Percentiles rank a stretch among this genome's conserved stretches.
phyloP scores from a whole-genome alignment of 495 filamentous ascomycete genomes.

The Trichoderma reesei region DNA sequence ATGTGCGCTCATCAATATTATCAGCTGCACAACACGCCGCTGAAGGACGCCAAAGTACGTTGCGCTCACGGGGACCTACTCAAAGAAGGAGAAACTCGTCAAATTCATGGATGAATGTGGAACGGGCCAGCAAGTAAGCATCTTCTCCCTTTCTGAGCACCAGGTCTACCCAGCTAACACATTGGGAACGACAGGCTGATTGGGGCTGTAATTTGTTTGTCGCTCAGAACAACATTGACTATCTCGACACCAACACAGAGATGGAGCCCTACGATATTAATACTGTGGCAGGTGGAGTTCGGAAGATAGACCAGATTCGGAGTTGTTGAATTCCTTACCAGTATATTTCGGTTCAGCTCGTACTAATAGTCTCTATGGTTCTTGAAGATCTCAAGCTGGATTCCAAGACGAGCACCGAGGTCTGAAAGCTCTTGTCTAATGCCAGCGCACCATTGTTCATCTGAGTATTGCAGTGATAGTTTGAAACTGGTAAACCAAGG shows the following conservation, averaged over 20 bases:
- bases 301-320: neutral
- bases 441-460: neutral
- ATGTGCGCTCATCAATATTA: conserved; percentile 1
- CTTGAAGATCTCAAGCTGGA: neutral
- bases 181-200: neutral
- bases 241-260: neutral
- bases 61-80: neutral
- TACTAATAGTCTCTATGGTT: neutral
- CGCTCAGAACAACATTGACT: neutral
- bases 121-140: neutral
- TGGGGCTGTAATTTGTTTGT: conserved; percentile 1
- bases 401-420: neutral
- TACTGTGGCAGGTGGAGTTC: neutral
- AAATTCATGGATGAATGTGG: neutral
- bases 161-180: neutral
- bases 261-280: neutral
- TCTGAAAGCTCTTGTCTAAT: neutral
- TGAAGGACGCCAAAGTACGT: neutral
- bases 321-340: neutral
- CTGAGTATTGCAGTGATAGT: neutral
- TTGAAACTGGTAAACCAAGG: neutral
- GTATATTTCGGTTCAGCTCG: neutral
- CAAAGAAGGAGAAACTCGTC: neutral
- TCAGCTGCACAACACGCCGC: neutral
- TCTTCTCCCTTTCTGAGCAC: too few species aligned